Evolutionary conservation across 2,329 filamentous ascomycete species (phyloP).

Genomic region (Didymella pomorum): DNA sequence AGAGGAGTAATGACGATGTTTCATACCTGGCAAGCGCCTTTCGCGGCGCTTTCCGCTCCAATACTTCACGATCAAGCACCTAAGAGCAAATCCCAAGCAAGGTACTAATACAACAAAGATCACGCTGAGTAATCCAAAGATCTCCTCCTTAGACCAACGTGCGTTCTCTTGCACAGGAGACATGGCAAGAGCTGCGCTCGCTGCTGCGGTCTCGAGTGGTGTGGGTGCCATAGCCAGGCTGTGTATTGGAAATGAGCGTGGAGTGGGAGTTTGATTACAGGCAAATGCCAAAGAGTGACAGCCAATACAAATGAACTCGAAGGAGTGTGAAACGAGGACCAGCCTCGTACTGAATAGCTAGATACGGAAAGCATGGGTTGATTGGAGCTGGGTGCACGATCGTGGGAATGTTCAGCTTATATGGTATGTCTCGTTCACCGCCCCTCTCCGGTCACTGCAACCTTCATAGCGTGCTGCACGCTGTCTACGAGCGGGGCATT

Average conservation of each 20-base stretch:
- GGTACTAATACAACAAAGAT: not conserved
- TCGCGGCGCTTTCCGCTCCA: not conserved
- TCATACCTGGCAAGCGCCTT: not conserved
- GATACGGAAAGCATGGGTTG: not conserved
- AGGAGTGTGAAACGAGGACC: constrained; percentile 1
- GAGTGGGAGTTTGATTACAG: not conserved
- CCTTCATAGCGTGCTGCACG: not conserved
- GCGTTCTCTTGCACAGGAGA: not conserved
- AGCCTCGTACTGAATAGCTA: not conserved
- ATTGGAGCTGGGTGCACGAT: not conserved
- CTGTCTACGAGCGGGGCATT: not conserved
- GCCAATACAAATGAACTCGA: not conserved
- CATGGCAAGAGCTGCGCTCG: not conserved
- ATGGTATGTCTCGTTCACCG: not conserved
- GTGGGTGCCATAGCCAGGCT: constrained; percentile 2
- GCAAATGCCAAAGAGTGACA: not conserved
- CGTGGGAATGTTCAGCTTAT: not conserved
- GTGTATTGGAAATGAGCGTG: not conserved
- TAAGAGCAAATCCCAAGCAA: not conserved
- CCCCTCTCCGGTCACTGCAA: not conserved
- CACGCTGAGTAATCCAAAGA: not conserved
- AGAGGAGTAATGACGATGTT: not conserved
- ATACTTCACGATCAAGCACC: not conserved
- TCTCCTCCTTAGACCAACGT: not conserved
- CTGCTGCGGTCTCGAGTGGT: not conserved